Conservation (phyloP, 2,329 filamentous ascomycete genomes). For the Fusarium austroafricanum region DNA sequence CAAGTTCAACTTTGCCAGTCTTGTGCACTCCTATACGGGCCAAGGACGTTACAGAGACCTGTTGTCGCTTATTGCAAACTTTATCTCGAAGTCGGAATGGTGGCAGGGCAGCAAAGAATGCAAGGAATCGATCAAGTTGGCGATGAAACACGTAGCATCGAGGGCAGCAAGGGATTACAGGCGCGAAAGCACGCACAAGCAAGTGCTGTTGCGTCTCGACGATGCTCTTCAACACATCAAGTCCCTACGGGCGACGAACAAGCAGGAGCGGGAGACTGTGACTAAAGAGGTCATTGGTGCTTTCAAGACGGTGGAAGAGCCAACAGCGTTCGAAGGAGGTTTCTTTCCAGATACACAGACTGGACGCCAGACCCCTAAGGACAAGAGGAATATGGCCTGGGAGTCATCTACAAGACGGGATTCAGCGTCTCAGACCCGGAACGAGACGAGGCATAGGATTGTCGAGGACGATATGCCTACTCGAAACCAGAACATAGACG, state of each 20-base stretch:
- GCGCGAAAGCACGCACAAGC: slow-evolving; percentile 36
- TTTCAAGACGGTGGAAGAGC: slow-evolving; percentile 35
- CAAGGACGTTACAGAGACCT: slow-evolving; percentile 49
- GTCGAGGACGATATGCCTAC: slow-evolving; percentile 1
- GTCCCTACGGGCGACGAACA: slow-evolving; percentile 29
- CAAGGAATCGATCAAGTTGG: slow-evolving; percentile 54
- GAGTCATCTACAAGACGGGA: slow-evolving; percentile 18
- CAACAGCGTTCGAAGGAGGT: slow-evolving; percentile 24
- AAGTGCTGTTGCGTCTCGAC: slow-evolving; percentile 40
- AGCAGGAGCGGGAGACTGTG: slow-evolving; percentile 35
- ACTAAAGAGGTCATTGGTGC: slow-evolving; percentile 32
- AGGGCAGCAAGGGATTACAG: slow-evolving; percentile 34
- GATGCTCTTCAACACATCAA: slow-evolving; percentile 43
- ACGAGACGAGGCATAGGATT: slow-evolving; percentile 18
- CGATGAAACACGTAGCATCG: slow-evolving; percentile 51
- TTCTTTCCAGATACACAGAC: slow-evolving; percentile 16
- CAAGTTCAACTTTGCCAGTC: slow-evolving; percentile 53
- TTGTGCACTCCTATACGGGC: slow-evolving; percentile 51
- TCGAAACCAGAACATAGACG: slow-evolving; percentile 2
- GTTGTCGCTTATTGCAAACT: slow-evolving; percentile 47
- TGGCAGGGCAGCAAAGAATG: slow-evolving; percentile 54
- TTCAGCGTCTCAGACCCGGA: neutral
- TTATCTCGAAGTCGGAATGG: slow-evolving; percentile 48
- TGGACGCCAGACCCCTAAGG: slow-evolving; percentile 10
- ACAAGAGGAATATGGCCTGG: slow-evolving; percentile 20